A percentile compares a stretch with the other conserved stretches of the same genome.
Evolutionary conservation across 2,329 filamentous ascomycete genomes (phyloP).

Genomic region (Fusarium keratoplasticum): DNA sequence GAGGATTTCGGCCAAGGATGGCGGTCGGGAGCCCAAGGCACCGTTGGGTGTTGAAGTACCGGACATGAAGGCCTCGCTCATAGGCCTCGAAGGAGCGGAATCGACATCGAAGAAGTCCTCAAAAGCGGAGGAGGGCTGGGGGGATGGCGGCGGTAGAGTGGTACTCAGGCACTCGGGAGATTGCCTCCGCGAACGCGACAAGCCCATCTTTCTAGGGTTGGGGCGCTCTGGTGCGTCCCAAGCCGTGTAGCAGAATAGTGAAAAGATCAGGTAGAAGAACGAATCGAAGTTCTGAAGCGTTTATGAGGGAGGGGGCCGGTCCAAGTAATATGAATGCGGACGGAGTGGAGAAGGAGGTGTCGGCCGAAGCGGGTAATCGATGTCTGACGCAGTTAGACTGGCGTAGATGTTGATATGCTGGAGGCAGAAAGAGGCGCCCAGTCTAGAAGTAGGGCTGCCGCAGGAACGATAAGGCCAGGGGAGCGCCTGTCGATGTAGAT

Average conservation of each 20-base stretch:
- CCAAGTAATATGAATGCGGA: constrained; percentile 38
- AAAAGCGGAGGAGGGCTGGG: constrained; percentile 58
- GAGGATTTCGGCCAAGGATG: constrained; percentile 87
- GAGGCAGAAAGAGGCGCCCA: constrained; percentile 37
- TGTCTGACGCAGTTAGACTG: constrained; percentile 34
- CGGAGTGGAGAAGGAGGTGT: constrained; percentile 28
- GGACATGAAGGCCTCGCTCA: constrained; percentile 61
- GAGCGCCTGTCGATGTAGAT: constrained; percentile 15
- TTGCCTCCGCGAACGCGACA: constrained; percentile 57
- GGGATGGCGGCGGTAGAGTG: constrained; percentile 56
- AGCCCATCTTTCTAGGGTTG: constrained; percentile 56
- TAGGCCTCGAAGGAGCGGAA: constrained; percentile 58
- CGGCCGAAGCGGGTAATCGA: constrained; percentile 30
- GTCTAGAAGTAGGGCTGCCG: constrained; percentile 42
- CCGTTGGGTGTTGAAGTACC: constrained; percentile 51
- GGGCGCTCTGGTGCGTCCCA: constrained; percentile 35
- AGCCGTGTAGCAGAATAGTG: constrained; percentile 24
- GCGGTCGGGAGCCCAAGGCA: constrained; percentile 56
- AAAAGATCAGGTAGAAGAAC: constrained; percentile 15
- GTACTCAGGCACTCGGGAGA: constrained; percentile 58
- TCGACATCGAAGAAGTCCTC: constrained; percentile 60
- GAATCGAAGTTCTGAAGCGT: constrained; percentile 19
- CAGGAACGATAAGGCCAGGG: constrained; percentile 27
- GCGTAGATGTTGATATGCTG: constrained; percentile 36
- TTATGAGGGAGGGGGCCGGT: constrained; percentile 29